phyloP scores from a whole-genome alignment of 805 yeast species.

The Barnettozyma populi region DNA sequence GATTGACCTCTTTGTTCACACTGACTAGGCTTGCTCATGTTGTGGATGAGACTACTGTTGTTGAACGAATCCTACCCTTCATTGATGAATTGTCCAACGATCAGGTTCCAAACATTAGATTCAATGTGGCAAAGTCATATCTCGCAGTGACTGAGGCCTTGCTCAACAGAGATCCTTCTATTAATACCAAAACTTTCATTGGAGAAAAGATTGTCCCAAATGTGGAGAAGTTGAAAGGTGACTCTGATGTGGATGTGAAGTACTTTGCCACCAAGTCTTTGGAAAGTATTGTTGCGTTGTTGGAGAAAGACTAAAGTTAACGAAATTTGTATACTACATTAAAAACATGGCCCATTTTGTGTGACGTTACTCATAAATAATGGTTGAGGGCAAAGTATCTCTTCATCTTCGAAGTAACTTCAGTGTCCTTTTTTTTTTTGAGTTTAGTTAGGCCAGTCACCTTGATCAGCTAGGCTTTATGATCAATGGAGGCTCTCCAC shows the following conservation, averaged over 20 bases:
- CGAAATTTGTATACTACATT: not conserved
- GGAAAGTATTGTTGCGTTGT: conserved; percentile 21
- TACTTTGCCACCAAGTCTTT: conserved; percentile 72
- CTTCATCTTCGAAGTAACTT: no score
- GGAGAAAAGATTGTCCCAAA: conserved; percentile 53
- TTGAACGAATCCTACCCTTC: conserved; percentile 71
- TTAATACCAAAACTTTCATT: conserved; percentile 32
- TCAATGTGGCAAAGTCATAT: conserved; percentile 88
- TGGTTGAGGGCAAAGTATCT: no score
- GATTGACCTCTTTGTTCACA: conserved; percentile 87
- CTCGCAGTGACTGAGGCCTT: conserved; percentile 54
- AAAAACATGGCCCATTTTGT: not conserved
- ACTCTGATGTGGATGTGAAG: conserved; percentile 84
- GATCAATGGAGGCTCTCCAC: no score
- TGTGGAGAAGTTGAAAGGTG: conserved; percentile 59
- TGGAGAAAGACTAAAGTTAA: conserved; percentile 3
- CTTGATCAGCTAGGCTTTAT: no score
- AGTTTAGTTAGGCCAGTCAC: no score
- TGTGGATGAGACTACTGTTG: conserved; percentile 49
- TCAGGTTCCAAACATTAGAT: conserved; percentile 90
- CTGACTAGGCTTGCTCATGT: conserved; percentile 79
- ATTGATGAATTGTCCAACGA: conserved; percentile 67
- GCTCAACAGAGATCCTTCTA: conserved; percentile 9
- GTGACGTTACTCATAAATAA: no score
- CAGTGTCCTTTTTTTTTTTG: no score